A percentile compares a stretch with the other conserved stretches of the same genome.
phyloP scores from a whole-genome alignment of 2,329 filamentous ascomycete genomes.

The Colletotrichum sp. region DNA sequence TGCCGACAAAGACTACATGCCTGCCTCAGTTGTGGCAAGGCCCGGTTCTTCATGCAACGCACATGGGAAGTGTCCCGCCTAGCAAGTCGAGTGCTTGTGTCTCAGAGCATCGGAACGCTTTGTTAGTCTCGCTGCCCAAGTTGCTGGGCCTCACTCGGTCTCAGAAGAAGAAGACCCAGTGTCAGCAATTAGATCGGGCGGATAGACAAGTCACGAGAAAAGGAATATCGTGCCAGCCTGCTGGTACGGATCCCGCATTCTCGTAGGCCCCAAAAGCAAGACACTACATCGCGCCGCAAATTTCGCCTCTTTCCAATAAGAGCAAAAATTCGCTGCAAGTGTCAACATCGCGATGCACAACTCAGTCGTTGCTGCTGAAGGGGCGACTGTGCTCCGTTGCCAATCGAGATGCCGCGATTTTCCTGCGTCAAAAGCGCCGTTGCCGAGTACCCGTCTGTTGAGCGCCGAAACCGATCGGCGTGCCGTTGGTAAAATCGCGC shows the following conservation, averaged over 20 bases:
- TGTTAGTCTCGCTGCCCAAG: not conserved
- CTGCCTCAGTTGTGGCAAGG: not conserved
- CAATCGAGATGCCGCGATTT: not conserved
- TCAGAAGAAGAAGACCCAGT: not conserved
- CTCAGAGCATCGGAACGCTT: not conserved
- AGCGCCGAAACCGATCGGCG: not conserved
- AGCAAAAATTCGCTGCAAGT: not conserved
- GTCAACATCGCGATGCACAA: not conserved
- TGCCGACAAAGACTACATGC: not conserved
- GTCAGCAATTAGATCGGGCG: not conserved
- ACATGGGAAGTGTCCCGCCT: not conserved
- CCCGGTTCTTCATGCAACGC: not conserved
- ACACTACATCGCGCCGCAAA: not conserved
- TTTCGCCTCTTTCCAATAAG: not conserved
- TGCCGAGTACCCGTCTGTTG: not conserved
- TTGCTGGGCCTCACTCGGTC: not conserved
- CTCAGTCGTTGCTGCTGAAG: not conserved
- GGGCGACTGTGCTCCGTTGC: not conserved
- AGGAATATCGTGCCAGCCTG: not conserved
- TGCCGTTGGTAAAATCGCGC: not conserved
- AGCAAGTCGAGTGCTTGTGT: not conserved
- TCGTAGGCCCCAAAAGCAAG: not conserved
- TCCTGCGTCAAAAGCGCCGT: not conserved
- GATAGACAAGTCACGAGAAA: not conserved
- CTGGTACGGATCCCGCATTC: not conserved